Conservation (phyloP, 805 yeast species). For the Saturnispora serradocipensis region DNA sequence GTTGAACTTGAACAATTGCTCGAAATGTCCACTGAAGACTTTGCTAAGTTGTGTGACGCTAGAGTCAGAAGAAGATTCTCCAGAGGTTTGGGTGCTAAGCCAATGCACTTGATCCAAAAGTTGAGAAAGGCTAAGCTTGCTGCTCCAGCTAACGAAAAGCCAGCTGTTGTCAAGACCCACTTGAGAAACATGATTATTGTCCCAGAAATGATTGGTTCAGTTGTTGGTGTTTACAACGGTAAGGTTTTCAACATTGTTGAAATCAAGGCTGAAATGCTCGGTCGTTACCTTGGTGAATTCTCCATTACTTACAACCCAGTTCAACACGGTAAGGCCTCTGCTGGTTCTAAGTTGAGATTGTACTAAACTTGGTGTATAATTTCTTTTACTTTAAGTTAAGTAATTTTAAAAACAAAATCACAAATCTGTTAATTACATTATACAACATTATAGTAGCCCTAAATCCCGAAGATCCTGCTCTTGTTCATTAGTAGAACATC, state of each 20-base stretch:
- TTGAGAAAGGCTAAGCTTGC: conserved; percentile 95
- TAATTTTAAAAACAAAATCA: not conserved
- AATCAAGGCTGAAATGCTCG: conserved; percentile 99
- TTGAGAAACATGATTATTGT: conserved; percentile 97
- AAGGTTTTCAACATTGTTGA: conserved; percentile 98
- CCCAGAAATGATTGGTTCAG: conserved; percentile 99
- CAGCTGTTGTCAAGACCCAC: conserved; percentile 96
- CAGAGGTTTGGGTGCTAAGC: conserved; percentile 93
- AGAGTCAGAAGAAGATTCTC: conserved; percentile 99
- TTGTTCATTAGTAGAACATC: conserved; percentile 64
- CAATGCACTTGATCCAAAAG: conserved; percentile 93
- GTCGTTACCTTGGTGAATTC: conserved; percentile 99
- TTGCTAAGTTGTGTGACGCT: conserved; percentile 92
- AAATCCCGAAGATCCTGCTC: conserved; percentile 62
- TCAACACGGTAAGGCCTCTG: conserved; percentile 75
- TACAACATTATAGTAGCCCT: conserved; percentile 30
- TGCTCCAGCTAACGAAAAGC: conserved; percentile 90
- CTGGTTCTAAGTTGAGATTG: conserved; percentile 31
- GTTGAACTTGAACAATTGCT: conserved; percentile 92
- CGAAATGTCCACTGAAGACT: conserved; percentile 92
- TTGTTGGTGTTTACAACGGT: conserved; percentile 99
- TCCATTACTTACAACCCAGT: conserved; percentile 99
- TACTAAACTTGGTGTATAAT: conserved; percentile 21
- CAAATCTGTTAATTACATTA: conserved; percentile 3
- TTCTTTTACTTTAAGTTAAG: not conserved